phyloP scores from a whole-genome alignment of 1,139 yeast species.

The Blastobotrys capitulatus region DNA sequence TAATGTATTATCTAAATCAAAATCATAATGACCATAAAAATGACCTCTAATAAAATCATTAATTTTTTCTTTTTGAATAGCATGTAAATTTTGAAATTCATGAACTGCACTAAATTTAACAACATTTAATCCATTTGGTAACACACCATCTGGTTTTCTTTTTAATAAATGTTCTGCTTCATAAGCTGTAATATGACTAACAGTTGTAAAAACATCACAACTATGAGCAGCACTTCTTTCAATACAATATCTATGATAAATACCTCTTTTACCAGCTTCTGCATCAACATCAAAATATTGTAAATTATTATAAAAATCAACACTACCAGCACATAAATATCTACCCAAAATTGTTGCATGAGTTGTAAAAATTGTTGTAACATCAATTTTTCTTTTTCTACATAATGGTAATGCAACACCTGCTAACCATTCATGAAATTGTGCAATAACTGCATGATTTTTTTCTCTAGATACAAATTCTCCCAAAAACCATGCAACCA shows the following conservation, averaged over 20 bases:
- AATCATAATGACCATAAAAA: conserved; percentile 93
- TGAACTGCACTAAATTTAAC: conserved; percentile 96
- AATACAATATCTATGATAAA: conserved; percentile 93
- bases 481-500: conserved; percentile 96
- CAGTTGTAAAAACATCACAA: conserved; percentile 96
- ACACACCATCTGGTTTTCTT: conserved; percentile 95
- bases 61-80: conserved; percentile 82
- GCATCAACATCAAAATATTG: conserved; percentile 92
- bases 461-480: conserved; percentile 80
- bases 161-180: conserved; percentile 91
- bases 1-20: conserved; percentile 87
- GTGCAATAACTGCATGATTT: conserved; percentile 85
- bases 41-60: conserved; percentile 95
- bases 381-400: conserved; percentile 85
- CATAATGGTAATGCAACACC: conserved; percentile 94
- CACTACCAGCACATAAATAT: conserved; percentile 92
- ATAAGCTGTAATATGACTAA: conserved; percentile 91
- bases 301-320: conserved; percentile 90
- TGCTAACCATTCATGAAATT: conserved; percentile 97
- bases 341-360: conserved; percentile 96
- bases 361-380: conserved; percentile 93
- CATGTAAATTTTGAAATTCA: conserved; percentile 96
- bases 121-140: conserved; percentile 94
- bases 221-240: conserved; percentile 96
- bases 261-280: conserved; percentile 97